These are phyloP conservation scores for Boletus rubroflammeus DNA, from an alignment of 768 basidiomycete genomes.

Conservation along the genomic window DNA sequence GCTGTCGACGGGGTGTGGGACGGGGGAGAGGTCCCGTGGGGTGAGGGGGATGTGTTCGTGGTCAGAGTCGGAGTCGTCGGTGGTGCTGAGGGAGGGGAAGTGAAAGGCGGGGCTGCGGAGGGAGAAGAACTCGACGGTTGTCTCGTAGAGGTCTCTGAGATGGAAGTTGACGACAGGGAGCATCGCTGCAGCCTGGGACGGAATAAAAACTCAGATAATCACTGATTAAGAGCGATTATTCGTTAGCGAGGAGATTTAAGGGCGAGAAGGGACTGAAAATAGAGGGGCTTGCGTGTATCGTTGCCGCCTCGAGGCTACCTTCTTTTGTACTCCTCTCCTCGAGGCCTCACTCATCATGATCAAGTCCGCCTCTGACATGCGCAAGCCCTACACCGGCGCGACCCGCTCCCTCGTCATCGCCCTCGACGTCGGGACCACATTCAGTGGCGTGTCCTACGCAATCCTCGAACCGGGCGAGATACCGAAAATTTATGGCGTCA, in stretches of 20 bases:
- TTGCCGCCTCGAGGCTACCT: conserved; percentile 16
- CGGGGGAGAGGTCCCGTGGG: conserved; percentile 34
- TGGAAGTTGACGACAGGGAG: conserved; percentile 45
- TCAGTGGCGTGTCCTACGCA: conserved; percentile 80
- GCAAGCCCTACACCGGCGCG: conserved; percentile 69
- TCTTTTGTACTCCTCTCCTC: neutral
- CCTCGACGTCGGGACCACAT: conserved; percentile 80
- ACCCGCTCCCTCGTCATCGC: conserved; percentile 69
- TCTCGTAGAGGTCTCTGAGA: conserved; percentile 48
- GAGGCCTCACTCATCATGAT: conserved; percentile 32
- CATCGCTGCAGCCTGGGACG: conserved; percentile 35
- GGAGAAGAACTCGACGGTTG: conserved; percentile 58
- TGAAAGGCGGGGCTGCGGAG: conserved; percentile 38
- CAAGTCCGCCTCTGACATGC: conserved; percentile 55
- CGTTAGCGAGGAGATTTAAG: conserved; percentile 10
- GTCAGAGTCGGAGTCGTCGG: conserved; percentile 30
- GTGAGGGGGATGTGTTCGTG: conserved; percentile 26
- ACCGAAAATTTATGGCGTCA: conserved; percentile 78
- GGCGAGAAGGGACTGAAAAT: neutral
- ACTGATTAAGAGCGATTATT: conserved; percentile 21
- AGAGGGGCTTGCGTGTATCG: conserved; percentile 21
- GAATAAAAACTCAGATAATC: conserved; percentile 40
- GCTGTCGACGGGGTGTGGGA: conserved; percentile 38
- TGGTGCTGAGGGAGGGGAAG: conserved; percentile 20
- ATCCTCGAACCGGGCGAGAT: conserved; percentile 79